Base-by-base conservation (phyloP, 352 stramenopile species). In the Phytophthora nicotianae region DNA sequence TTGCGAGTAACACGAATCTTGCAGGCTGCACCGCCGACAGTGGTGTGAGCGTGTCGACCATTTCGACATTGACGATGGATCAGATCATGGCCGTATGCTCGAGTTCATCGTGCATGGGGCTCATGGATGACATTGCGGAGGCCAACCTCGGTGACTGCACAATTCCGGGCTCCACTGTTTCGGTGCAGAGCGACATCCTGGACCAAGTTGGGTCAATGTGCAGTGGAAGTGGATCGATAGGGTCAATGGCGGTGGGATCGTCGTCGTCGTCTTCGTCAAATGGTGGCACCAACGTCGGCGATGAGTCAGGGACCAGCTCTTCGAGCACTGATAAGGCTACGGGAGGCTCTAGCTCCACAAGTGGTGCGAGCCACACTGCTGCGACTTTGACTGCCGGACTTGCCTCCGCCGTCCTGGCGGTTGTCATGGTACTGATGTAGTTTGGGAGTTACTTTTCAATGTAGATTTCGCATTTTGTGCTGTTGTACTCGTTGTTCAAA, bases 111-210 rank as follows among this genome's bases (percentile, higher is more conserved):
- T 72, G 64, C n/a, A 55, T 68, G 45, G 51, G 27, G 1, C 50
- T 72, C 6, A 46, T 72, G 45, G 24, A 40, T 16, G 64, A 72
- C 9, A 10, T 72, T 8, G 37, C 50, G 4, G 24, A 50, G 2
- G 26, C 59, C 13, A 52, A 50, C 6, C 63, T 71, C 11, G 64
- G 64, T 4, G 58, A 72, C 26, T 72, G 64, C 40, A 72, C 58
- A 16, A 56, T 72, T 47, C 64, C 64, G 0, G 58, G 64, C 32
- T 46, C 50, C 10, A 68, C 62, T 50, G 51, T 72, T 0, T 68
- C 58, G 14, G 46, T 72, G 16, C 42, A 72, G 37, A 59, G 21
- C 1, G 64, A 68, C 14, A 16, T 72, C 9, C 27, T 72, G 37
- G 58, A 64, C 20, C 13, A 42, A 8, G 38, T 68, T 7, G 5